Evolutionary conservation across 2,329 filamentous ascomycete species (phyloP), one percentile per base, ranked within the genome.

Genomic region (Xylaria sp.): DNA sequence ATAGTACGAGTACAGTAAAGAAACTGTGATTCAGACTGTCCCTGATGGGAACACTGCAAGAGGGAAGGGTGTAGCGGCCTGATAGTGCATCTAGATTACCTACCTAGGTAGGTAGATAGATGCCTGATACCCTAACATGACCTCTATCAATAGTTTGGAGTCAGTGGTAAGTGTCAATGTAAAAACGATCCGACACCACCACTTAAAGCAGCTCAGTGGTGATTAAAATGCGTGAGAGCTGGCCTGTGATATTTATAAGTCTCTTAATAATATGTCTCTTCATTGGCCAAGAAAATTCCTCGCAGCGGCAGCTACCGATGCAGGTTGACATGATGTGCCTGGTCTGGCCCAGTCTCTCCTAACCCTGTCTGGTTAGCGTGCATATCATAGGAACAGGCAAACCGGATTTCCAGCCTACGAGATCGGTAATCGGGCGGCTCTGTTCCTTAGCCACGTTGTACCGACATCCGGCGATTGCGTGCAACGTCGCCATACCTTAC

Each of bases 341-440:
- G 61, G 23, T 63, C 51, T 55, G 18, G 36, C 12, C 48, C 33
- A 43, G 36, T 57, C 55, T 28, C 13, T 13, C 13, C 20, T 2
- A 25, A 25, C 12, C 39, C 36, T 12, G 5, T 49, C 18, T 48
- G n/a, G n/a, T 8, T 10, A 48, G 9, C n/a, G 1, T 48, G 46
- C 46, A 48, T 48, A 20, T 8, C 28, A 28, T n/a, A 1, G 43
- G 18, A 8, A 46, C 43, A 3, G 3, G 15, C 7, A 55, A 55
- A 36, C 52, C 52, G 9, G 28, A 31, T 58, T 28, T 28, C 12
- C 18, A 2, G 15, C 15, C 39, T 20, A 12, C 23, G 31, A 31
- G n/a, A 41, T 28, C 70, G 70, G 70, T 49, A 65, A 20, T 72
- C 70, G 70, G 70, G 65, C 70, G 70, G 70, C 70, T 72, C 68